Conservation (phyloP, 2,329 filamentous ascomycete species). For the Cylindrodendrum hubeiense region DNA sequence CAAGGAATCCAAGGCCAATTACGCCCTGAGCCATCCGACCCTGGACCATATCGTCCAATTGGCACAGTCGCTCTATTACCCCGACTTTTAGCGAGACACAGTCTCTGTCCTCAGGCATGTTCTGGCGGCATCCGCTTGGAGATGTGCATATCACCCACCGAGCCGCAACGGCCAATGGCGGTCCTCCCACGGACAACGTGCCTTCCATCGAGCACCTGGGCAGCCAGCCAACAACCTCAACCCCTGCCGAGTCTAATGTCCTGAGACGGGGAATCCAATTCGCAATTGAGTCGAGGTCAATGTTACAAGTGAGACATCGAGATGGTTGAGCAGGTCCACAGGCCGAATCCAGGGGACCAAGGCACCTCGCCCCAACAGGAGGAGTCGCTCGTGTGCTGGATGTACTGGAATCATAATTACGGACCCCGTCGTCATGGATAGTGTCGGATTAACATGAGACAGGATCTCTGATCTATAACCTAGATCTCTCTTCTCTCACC, state of each 20-base stretch:
- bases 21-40: conserved; percentile 14
- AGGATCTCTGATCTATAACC: background rate
- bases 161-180: conserved; percentile 37
- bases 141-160: conserved; percentile 31
- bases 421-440: conserved; percentile 1
- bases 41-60: conserved; percentile 34
- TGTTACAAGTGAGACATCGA: conserved; percentile 27
- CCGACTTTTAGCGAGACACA: conserved; percentile 42
- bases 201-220: conserved; percentile 35
- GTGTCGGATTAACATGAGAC: conserved; percentile 7
- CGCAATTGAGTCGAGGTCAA: conserved; percentile 10
- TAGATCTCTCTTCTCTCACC: conserved; percentile 24
- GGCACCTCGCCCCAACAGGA: background rate
- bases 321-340: conserved; percentile 11
- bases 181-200: conserved; percentile 40
- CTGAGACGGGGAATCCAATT: conserved; percentile 17
- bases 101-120: conserved; percentile 30
- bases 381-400: background rate
- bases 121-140: conserved; percentile 26
- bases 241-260: conserved; percentile 26
- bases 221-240: conserved; percentile 14
- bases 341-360: background rate
- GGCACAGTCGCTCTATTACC: conserved; percentile 29
- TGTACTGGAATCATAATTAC: background rate
- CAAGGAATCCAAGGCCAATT: conserved; percentile 1